phyloP scores from a whole-genome alignment of 1,284 basidiomycete genomes.

The Leccinum pachyderme region DNA sequence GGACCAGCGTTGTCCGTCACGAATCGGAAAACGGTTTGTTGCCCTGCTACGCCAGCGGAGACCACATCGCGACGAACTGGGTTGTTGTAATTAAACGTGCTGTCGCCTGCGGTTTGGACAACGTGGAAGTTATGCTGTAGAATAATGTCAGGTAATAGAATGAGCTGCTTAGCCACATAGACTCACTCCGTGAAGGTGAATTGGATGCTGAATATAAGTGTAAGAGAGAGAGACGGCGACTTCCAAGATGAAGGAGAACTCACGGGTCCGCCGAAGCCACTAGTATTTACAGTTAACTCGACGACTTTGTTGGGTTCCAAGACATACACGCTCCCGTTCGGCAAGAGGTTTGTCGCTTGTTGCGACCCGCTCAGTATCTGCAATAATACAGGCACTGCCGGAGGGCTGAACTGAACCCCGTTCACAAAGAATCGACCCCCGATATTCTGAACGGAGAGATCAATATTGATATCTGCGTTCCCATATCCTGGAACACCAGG shows the following conservation, averaged over 20 bases:
- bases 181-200: conserved; percentile 31
- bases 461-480: conserved; percentile 31
- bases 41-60: conserved; percentile 24
- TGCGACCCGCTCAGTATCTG: conserved; percentile 38
- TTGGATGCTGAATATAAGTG: conserved; percentile 30
- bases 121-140: conserved; percentile 36
- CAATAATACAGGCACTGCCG: conserved; percentile 34
- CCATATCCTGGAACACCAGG: conserved; percentile 32
- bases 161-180: not conserved
- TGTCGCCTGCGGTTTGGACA: conserved; percentile 30
- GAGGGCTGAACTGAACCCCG: conserved; percentile 23
- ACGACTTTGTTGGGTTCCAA: conserved; percentile 35
- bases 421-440: conserved; percentile 25
- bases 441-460: conserved; percentile 16
- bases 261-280: conserved; percentile 20
- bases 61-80: conserved; percentile 38
- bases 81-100: conserved; percentile 39
- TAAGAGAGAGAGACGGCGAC: conserved; percentile 1
- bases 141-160: conserved; percentile 6
- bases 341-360: conserved; percentile 27
- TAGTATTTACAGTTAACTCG: conserved; percentile 30
- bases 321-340: conserved; percentile 28
- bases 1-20: conserved; percentile 39
- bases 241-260: not conserved
- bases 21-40: conserved; percentile 36